A percentile compares a stretch with the other conserved stretches of the same genome.
Evolutionary conservation across 306 rosid species (phyloP).

Genomic region (Fagus crenata): DNA sequence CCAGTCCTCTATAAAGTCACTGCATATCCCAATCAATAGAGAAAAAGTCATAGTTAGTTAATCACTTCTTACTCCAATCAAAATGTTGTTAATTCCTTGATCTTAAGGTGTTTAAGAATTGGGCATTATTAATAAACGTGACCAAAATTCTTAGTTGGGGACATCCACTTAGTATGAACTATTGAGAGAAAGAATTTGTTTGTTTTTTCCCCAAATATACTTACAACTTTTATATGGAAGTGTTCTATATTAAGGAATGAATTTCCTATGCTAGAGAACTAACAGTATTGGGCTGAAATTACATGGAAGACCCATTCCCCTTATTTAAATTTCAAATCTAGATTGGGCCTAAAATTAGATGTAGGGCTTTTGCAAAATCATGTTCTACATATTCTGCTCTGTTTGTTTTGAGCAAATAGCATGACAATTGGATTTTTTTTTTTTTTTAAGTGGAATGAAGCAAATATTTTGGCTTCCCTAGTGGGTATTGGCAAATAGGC

Average conservation of each 20-base stretch:
- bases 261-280: neutral
- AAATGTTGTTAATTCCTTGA: neutral
- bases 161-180: no score
- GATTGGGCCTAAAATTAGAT: neutral
- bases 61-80: neutral
- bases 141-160: no score
- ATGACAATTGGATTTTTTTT: neutral
- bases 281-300: neutral
- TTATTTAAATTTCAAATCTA: neutral
- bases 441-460: no score
- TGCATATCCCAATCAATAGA: constrained; percentile 23
- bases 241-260: neutral
- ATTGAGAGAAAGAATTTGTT: no score
- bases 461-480: neutral
- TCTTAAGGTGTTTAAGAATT: neutral
- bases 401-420: neutral
- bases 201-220: no score
- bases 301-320: neutral
- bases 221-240: no score
- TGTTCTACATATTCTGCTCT: neutral
- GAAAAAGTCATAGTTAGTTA: neutral
- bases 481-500: neutral
- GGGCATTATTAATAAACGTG: no score
- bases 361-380: neutral
- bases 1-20: constrained; percentile 95